These are phyloP conservation scores for Gelatoporia subvermispora DNA, from an alignment of 768 basidiomycete genomes.

Conservation along the genomic window DNA sequence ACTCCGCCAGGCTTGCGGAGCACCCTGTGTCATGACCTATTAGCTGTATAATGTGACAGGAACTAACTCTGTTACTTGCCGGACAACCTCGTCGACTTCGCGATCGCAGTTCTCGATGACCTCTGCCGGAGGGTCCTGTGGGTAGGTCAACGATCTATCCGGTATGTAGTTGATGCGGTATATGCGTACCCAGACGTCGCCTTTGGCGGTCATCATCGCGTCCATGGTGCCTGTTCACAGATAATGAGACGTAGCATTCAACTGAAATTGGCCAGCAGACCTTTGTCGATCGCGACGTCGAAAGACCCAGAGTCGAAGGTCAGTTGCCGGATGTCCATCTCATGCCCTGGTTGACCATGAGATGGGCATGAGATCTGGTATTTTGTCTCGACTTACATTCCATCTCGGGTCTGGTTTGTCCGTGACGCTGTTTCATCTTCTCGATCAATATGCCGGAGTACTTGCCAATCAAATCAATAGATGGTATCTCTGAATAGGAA, in stretches of 20 bases:
- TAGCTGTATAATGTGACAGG: neutral
- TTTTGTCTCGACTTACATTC: constrained; percentile 48
- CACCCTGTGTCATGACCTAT: constrained; percentile 37
- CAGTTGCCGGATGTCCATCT: constrained; percentile 77
- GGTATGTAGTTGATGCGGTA: neutral
- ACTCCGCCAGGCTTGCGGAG: constrained; percentile 51
- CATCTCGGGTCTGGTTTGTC: constrained; percentile 54
- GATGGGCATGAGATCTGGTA: too few relatives aligned
- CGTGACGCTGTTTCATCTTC: constrained; percentile 61
- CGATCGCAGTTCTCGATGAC: constrained; percentile 65
- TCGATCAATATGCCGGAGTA: constrained; percentile 74
- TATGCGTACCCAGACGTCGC: constrained; percentile 70
- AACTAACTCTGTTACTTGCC: constrained; percentile 36
- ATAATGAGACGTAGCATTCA: neutral
- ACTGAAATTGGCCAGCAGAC: constrained; percentile 19
- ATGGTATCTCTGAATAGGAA: neutral
- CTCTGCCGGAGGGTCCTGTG: constrained; percentile 68
- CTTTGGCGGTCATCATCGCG: constrained; percentile 81
- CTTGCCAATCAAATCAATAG: constrained; percentile 29
- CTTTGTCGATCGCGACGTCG: constrained; percentile 85
- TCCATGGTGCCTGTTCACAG: constrained; percentile 67
- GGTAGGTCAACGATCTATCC: neutral
- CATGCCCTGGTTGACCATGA: constrained; percentile 65
- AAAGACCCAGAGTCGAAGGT: constrained; percentile 56
- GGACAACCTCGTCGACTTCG: constrained; percentile 72